Base-by-base conservation (phyloP, 306 rosid genomes). In the Cyclanthera cordifolia region DNA sequence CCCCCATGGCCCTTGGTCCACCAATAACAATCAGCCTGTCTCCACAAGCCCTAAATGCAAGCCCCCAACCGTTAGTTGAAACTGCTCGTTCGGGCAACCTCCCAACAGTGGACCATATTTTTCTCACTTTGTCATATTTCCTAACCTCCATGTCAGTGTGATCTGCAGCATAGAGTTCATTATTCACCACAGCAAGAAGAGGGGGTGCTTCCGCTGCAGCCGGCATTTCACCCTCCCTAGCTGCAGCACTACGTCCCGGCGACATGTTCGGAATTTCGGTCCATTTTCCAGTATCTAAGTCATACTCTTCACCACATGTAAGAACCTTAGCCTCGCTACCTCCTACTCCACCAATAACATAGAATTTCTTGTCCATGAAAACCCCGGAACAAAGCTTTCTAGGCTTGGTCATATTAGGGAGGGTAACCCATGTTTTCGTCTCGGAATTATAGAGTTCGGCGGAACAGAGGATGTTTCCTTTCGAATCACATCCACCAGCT, bases 1-100 rank as follows among this genome's bases (percentile, higher is more conserved):
- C 95, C 2, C 92, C 97, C 4, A 64, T 70, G 48, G 84, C 69
- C 82, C 90, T 84, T 9, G 92, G 95, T 65, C 96, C 97, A 16
- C 96, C 95, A 16, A 92, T 89, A 45, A 92, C 96, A 68, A 92
- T 87, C 12, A 92, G 97, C 81, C 75, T 76, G 30, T 85, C 81
- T 34, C 97, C 97, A 52, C 97, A 92, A 10, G 97, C 97, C 73
- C 92, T 81, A 41, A 92, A 92, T 2, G 97, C 97, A 53, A 92
- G 91, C 15, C 97, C 97, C 97, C 97, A 92, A 37, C 97, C 97
- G 59, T 92, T 90, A 85, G 90, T 84, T 1, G 97, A 92, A 37
- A 55, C 81, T 0, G 82, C 92, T n/a, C 83, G 80, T 66, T 87
- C 97, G 0, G 97, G 97, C 76, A 92, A 77, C 55, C 95, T 79